Percentiles rank a stretch among this genome's conserved stretches.
These are phyloP conservation scores for Dendrobium officinale DNA, from an alignment of 106 monocot species.

Conservation along the genomic window DNA sequence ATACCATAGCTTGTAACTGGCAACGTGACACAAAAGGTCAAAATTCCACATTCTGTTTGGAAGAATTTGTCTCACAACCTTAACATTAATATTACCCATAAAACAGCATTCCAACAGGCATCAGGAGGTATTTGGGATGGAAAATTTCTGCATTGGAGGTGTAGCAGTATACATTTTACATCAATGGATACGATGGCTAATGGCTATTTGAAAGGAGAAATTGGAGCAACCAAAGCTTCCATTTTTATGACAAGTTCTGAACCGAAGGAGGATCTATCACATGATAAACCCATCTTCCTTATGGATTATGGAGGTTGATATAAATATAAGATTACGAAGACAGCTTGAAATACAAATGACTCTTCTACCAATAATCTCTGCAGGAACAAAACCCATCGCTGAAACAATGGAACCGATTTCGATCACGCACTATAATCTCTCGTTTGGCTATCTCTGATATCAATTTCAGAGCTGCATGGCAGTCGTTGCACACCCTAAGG, in stretches of 20 bases:
- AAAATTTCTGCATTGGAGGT: neutral
- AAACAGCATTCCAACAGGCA: too few relatives aligned
- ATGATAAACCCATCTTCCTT: too few relatives aligned
- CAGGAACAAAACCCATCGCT: conserved; percentile 48
- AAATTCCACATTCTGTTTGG: too few relatives aligned
- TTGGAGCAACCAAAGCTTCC: neutral
- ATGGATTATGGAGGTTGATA: too few relatives aligned
- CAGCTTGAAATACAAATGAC: neutral
- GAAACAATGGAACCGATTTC: conserved; percentile 66
- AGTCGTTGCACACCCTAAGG: conserved; percentile 64
- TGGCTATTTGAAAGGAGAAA: neutral
- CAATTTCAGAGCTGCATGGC: conserved; percentile 57
- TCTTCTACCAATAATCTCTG: conserved; percentile 55
- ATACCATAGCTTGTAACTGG: neutral
- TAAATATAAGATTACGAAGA: neutral
- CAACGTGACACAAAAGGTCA: too few relatives aligned
- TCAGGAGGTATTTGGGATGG: too few relatives aligned
- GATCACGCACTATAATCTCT: conserved; percentile 48
- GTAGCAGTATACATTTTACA: neutral
- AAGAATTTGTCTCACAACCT: too few relatives aligned
- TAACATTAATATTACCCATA: too few relatives aligned
- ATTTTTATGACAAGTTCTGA: neutral
- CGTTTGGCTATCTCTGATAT: conserved; percentile 35
- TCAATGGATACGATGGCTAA: neutral
- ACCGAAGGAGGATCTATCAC: too few relatives aligned